Percentiles rank a stretch among this genome's conserved stretches.
phyloP scores from a whole-genome alignment of 768 basidiomycete species.

The Dendrothele bispora region DNA sequence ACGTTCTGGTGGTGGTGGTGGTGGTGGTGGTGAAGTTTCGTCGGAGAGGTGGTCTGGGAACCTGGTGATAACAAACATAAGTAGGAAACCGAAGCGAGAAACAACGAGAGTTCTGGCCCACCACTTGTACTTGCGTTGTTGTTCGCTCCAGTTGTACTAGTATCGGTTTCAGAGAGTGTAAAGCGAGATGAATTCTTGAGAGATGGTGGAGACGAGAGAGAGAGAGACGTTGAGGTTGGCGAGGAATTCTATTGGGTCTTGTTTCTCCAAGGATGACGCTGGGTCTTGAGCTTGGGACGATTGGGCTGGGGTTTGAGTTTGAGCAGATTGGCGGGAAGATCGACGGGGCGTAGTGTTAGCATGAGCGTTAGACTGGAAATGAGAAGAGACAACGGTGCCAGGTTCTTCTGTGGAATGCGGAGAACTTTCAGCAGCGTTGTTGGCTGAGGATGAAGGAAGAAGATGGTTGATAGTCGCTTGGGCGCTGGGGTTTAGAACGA shows the following conservation, averaged over 20 bases:
- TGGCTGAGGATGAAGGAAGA: slow-evolving; percentile 26
- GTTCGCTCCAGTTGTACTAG: no score
- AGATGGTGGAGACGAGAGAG: slow-evolving; percentile 75
- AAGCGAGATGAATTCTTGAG: slow-evolving; percentile 87
- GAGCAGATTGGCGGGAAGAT: slow-evolving; percentile 49
- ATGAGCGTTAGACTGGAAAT: slow-evolving; percentile 28
- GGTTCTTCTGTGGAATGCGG: slow-evolving; percentile 11
- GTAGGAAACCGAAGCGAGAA: no score
- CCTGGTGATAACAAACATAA: no score
- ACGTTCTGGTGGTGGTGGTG: no score
- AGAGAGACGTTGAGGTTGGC: slow-evolving; percentile 84
- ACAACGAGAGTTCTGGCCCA: no score
- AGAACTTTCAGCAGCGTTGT: slow-evolving; percentile 11
- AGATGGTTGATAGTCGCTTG: slow-evolving; percentile 42
- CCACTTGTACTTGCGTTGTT: no score
- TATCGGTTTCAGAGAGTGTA: slow-evolving; percentile 90
- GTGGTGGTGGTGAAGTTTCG: no score
- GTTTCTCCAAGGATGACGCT: slow-evolving; percentile 38
- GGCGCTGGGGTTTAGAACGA: slow-evolving; percentile 67
- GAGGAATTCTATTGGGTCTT: slow-evolving; percentile 80
- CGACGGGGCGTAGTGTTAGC: no score
- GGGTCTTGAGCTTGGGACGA: slow-evolving; percentile 19
- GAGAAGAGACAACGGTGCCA: slow-evolving; percentile 16
- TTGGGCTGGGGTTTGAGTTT: no score
- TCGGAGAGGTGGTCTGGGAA: no score